Conservation (phyloP, 768 basidiomycete genomes). For the Gyrodon lividus region DNA sequence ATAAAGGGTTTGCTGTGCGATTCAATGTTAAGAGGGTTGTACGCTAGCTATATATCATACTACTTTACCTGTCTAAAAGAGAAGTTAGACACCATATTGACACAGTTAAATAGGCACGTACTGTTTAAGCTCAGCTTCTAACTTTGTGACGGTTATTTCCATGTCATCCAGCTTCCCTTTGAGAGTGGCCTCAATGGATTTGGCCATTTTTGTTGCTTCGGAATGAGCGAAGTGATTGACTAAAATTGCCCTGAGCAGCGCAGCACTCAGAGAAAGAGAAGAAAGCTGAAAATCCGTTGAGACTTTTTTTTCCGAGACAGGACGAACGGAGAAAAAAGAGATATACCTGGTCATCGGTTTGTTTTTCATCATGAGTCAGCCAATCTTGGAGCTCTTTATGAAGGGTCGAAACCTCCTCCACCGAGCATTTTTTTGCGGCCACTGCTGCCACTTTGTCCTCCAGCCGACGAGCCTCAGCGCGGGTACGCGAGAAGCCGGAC, state of each 20-base stretch:
- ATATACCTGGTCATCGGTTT: slow-evolving; percentile 62
- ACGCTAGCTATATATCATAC: slow-evolving; percentile 1
- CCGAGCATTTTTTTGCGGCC: slow-evolving; percentile 83
- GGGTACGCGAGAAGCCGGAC: slow-evolving; percentile 39
- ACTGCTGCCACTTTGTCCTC: slow-evolving; percentile 79
- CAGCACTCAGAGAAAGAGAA: slow-evolving; percentile 72
- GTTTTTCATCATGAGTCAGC: slow-evolving; percentile 59
- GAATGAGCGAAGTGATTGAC: slow-evolving; percentile 81
- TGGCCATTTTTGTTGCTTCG: slow-evolving; percentile 69
- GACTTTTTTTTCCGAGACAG: slow-evolving; percentile 7
- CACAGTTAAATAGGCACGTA: slow-evolving; percentile 38
- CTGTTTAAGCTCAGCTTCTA: slow-evolving; percentile 73
- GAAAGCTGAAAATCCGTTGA: slow-evolving; percentile 43
- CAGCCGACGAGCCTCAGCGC: slow-evolving; percentile 60
- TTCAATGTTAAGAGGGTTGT: slow-evolving; percentile 13
- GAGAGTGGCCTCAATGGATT: slow-evolving; percentile 57
- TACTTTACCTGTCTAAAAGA: slow-evolving; percentile 58
- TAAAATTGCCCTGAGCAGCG: slow-evolving; percentile 77
- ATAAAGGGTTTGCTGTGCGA: slow-evolving; percentile 54
- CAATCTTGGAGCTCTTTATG: slow-evolving; percentile 80
- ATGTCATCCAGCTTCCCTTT: slow-evolving; percentile 67
- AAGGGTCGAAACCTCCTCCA: slow-evolving; percentile 77
- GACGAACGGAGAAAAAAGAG: slow-evolving; percentile 18
- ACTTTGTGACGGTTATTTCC: slow-evolving; percentile 53
- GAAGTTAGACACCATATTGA: slow-evolving; percentile 15